Evolutionary conservation across 257 asterid species (phyloP).

Genomic region (Ilex asprella): DNA sequence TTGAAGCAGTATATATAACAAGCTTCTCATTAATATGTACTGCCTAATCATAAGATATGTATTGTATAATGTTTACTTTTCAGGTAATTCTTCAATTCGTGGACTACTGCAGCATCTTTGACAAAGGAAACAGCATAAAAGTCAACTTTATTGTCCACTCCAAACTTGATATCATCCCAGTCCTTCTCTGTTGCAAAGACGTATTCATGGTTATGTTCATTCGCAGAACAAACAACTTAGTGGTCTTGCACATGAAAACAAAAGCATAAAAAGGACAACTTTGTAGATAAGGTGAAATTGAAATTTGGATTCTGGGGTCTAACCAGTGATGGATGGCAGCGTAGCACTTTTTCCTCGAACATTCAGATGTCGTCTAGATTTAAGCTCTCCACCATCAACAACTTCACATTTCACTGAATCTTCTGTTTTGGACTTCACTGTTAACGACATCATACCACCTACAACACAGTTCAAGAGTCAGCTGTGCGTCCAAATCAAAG

Average conservation of each 20-base stretch:
- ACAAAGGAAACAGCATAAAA: conserved; percentile 95
- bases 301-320: conserved; percentile 16
- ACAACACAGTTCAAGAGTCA: conserved; percentile 21
- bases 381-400: conserved; percentile 87
- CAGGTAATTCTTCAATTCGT: conserved; percentile 85
- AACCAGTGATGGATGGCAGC: conserved; percentile 87
- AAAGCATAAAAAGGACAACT: too few relatives aligned
- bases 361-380: conserved; percentile 88
- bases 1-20: background rate
- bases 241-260: background rate
- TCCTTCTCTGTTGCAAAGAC: conserved; percentile 66
- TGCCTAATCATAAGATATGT: conserved; percentile 1
- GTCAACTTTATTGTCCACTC: conserved; percentile 89
- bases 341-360: conserved; percentile 94
- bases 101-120: conserved; percentile 96
- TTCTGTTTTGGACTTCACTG: conserved; percentile 65
- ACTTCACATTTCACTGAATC: conserved; percentile 88
- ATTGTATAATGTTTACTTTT: conserved; percentile 34
- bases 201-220: conserved; percentile 18
- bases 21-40: background rate
- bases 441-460: conserved; percentile 98
- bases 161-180: conserved; percentile 97
- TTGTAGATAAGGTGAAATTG: too few relatives aligned
- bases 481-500: background rate
- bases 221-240: conserved; percentile 10